phyloP scores from a whole-genome alignment of 352 stramenopile genomes.

The Phytophthora syringae region DNA sequence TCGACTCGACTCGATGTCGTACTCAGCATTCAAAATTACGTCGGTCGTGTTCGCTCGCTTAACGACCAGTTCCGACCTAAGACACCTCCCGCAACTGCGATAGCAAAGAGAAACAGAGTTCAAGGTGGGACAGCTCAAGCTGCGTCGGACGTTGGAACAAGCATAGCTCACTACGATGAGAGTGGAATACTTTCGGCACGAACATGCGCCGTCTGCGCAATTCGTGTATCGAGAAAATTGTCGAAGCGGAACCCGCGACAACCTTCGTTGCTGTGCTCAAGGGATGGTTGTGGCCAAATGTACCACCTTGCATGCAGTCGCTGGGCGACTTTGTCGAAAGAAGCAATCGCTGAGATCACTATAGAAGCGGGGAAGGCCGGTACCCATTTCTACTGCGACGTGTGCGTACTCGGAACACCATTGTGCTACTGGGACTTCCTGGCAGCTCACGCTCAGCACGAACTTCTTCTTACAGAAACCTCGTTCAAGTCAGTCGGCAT shows the following conservation, averaged over 20 bases:
- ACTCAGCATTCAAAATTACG: constrained; percentile 70
- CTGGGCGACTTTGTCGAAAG: constrained; percentile 49
- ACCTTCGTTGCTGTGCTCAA: constrained; percentile 50
- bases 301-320: constrained; percentile 76
- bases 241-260: constrained; percentile 22
- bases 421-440: constrained; percentile 77
- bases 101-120: constrained; percentile 5
- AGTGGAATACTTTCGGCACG: constrained; percentile 53
- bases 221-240: constrained; percentile 41
- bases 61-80: constrained; percentile 53
- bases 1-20: constrained; percentile 53
- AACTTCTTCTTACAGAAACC: constrained; percentile 51
- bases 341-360: constrained; percentile 17
- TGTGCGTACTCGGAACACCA: constrained; percentile 37
- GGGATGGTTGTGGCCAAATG: constrained; percentile 60
- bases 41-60: constrained; percentile 41
- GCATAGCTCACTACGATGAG: constrained; percentile 62
- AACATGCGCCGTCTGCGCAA: constrained; percentile 59
- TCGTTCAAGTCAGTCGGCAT: constrained; percentile 54
- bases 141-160: constrained; percentile 31
- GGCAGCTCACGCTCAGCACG: constrained; percentile 44
- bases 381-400: constrained; percentile 56
- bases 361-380: constrained; percentile 12
- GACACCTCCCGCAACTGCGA: constrained; percentile 21
- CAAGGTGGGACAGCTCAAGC: neutral